Conservation (phyloP, 1,284 basidiomycete species). For the Austropuccinia psidii region DNA sequence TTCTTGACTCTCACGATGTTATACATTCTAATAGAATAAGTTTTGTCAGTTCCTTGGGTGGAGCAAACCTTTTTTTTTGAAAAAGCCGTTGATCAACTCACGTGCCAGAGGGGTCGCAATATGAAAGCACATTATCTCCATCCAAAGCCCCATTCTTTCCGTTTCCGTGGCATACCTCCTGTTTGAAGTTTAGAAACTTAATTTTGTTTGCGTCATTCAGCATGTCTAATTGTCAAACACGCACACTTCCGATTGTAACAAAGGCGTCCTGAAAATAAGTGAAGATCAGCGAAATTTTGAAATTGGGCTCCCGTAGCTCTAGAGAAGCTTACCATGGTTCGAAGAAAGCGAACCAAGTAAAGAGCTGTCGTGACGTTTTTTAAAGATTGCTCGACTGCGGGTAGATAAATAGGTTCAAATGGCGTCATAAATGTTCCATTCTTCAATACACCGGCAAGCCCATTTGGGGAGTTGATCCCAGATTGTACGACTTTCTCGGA, state of each 20-base stretch:
- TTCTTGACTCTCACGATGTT: conserved; percentile 27
- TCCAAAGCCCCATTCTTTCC: conserved; percentile 24
- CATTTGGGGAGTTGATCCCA: conserved; percentile 8
- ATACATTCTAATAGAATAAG: conserved; percentile 18
- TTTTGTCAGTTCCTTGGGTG: background rate
- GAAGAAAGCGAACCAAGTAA: conserved; percentile 1
- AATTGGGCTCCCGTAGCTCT: no score
- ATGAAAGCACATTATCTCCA: conserved; percentile 13
- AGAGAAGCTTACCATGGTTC: conserved; percentile 3
- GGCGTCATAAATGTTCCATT: conserved; percentile 29
- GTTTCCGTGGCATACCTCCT: conserved; percentile 26
- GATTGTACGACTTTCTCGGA: background rate
- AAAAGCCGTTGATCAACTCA: background rate
- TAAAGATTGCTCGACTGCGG: background rate
- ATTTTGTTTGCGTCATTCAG: background rate
- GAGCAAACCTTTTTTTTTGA: background rate
- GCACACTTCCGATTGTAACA: conserved; percentile 15
- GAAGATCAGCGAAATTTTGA: background rate
- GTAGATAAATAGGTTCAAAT: conserved; percentile 2
- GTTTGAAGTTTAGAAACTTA: background rate
- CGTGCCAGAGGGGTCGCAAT: conserved; percentile 29
- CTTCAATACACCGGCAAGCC: conserved; percentile 1
- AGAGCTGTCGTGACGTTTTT: conserved; percentile 33
- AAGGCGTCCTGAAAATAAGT: conserved; percentile 12
- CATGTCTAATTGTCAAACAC: background rate